A percentile compares a stretch with the other conserved stretches of the same genome.
Evolutionary conservation across 768 basidiomycete species (phyloP).

Genomic region (Russula brevipes): DNA sequence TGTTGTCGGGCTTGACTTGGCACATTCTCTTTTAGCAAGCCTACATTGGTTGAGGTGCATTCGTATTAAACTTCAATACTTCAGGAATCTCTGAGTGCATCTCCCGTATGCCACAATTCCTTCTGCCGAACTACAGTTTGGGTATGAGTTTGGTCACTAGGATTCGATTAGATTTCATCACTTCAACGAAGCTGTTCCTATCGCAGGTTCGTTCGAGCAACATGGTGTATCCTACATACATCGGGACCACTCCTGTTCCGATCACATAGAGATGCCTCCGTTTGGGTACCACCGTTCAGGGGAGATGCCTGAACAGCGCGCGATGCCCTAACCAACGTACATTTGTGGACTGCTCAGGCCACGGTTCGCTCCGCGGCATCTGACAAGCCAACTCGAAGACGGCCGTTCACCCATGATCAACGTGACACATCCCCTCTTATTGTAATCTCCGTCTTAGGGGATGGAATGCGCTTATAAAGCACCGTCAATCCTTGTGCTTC

Average conservation of each 20-base stretch:
- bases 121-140: conserved; percentile 1
- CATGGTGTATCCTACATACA: conserved; percentile 4
- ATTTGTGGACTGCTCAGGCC: too few species aligned
- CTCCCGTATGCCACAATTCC: conserved; percentile 1
- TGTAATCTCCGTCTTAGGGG: too few species aligned
- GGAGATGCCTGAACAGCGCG: background rate
- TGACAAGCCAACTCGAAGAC: too few species aligned
- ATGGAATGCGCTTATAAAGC: too few species aligned
- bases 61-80: background rate
- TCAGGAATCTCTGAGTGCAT: conserved; percentile 4
- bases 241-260: background rate
- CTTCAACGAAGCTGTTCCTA: conserved; percentile 4
- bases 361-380: background rate
- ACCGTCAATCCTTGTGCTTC: too few species aligned
- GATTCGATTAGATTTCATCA: conserved; percentile 6
- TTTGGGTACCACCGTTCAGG: background rate
- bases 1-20: background rate
- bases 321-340: background rate
- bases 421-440: too few species aligned
- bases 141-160: conserved; percentile 6
- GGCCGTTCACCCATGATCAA: too few species aligned
- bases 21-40: background rate
- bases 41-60: background rate
- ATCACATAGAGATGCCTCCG: background rate
- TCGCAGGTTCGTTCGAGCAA: background rate